Evolutionary conservation across 2,329 filamentous ascomycete genomes (phyloP).

Genomic region (Pseudogymnoascus sp.): DNA sequence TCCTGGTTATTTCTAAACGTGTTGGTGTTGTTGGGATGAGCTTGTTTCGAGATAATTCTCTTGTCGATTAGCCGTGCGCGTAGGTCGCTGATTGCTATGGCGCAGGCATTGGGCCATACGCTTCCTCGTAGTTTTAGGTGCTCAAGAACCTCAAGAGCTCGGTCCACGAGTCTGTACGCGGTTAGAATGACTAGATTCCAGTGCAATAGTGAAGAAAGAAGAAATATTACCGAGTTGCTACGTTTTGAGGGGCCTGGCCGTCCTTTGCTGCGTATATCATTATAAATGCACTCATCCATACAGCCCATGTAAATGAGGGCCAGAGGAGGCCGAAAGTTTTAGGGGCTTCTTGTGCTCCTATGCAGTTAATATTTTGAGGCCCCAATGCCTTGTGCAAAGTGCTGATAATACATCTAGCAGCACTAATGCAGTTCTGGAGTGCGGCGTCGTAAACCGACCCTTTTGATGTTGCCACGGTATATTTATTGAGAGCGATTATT

Average conservation of each 20-base stretch:
- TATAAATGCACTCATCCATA: constrained; percentile 41
- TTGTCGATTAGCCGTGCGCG: constrained; percentile 12
- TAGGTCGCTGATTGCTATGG: constrained; percentile 30
- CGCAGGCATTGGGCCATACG: constrained; percentile 32
- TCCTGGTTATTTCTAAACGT: not conserved
- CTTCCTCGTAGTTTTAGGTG: constrained; percentile 28
- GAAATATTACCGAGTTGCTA: constrained; percentile 28
- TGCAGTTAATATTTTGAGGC: not conserved
- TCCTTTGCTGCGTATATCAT: constrained; percentile 37
- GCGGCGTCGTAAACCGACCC: constrained; percentile 34
- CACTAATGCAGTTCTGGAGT: constrained; percentile 38
- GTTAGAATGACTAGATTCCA: constrained; percentile 7
- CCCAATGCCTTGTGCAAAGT: constrained; percentile 24
- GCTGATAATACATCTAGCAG: constrained; percentile 34
- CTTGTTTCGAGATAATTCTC: not conserved
- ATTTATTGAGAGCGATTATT: constrained; percentile 38
- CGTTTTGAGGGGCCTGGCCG: constrained; percentile 26
- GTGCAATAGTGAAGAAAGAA: not conserved
- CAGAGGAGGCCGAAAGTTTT: constrained; percentile 29
- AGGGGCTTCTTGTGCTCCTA: constrained; percentile 1
- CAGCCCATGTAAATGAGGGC: constrained; percentile 40
- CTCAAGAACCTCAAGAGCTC: constrained; percentile 25
- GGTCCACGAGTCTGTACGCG: constrained; percentile 18
- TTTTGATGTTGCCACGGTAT: constrained; percentile 33
- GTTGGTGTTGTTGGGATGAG: not conserved